phyloP scores from a whole-genome alignment of 495 filamentous ascomycete genomes.

The Talaromyces liani region DNA sequence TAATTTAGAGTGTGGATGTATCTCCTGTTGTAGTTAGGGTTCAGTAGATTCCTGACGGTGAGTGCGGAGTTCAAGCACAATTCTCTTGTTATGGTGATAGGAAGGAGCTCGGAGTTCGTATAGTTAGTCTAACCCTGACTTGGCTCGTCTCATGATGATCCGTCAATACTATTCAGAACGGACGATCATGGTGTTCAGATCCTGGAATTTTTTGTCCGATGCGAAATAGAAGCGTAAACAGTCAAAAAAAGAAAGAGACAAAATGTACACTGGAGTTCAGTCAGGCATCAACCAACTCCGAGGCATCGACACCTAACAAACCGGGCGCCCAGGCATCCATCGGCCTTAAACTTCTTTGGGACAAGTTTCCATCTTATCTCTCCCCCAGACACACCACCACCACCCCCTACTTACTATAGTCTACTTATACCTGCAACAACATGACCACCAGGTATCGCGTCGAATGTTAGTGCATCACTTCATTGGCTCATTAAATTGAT shows the following conservation, averaged over 20 bases:
- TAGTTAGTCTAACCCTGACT: not conserved
- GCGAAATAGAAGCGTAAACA: not conserved
- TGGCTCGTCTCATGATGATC: not conserved
- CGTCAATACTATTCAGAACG: not conserved
- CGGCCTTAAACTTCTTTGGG: not conserved
- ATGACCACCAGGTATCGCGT: constrained; percentile 88
- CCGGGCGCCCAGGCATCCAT: not conserved
- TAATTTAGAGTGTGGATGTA: not conserved
- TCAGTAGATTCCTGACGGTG: not conserved
- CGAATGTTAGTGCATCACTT: constrained; percentile 55
- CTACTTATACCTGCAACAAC: constrained; percentile 8
- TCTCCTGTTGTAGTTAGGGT: not conserved
- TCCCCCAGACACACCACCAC: not conserved
- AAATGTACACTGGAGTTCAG: not conserved
- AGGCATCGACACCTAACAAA: not conserved
- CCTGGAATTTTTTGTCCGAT: not conserved
- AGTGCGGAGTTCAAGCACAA: not conserved
- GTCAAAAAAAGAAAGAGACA: not conserved
- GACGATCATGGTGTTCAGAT: not conserved
- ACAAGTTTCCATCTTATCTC: not conserved
- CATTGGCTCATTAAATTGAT: constrained; percentile 5
- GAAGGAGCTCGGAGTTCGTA: not conserved
- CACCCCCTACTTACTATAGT: not conserved
- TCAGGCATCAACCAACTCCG: not conserved
- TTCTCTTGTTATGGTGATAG: not conserved